Percentiles rank a stretch among this genome's conserved stretches.
These are phyloP conservation scores for Coriaria nepalensis DNA, from an alignment of 306 rosid species.

Conservation along the genomic window DNA sequence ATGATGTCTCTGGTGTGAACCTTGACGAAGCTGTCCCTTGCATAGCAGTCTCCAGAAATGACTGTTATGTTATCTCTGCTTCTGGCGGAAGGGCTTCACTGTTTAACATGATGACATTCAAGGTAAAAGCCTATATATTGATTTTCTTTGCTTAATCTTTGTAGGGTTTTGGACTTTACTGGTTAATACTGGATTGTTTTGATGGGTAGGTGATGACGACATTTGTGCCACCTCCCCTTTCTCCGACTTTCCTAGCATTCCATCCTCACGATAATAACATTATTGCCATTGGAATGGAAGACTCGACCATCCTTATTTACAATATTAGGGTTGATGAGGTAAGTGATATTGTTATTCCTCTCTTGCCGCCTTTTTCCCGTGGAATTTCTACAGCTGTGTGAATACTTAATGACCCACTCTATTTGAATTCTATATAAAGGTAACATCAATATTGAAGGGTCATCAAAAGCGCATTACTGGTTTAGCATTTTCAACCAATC, in stretches of 20 bases:
- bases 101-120: conserved; percentile 76
- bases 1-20: conserved; percentile 69
- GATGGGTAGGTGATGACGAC: conserved; percentile 72
- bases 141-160: conserved; percentile 1
- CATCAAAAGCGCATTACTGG: conserved; percentile 74
- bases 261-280: conserved; percentile 86
- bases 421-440: conserved; percentile 16
- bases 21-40: conserved; percentile 84
- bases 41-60: conserved; percentile 75
- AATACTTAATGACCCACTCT: no score
- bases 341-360: conserved; percentile 6
- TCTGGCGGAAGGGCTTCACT: conserved; percentile 76
- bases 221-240: conserved; percentile 66
- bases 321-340: conserved; percentile 79
- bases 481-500: conserved; percentile 68
- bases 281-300: conserved; percentile 90
- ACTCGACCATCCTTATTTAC: conserved; percentile 71
- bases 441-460: conserved; percentile 66
- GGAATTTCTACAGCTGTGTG: not conserved
- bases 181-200: conserved; percentile 13
- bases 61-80: conserved; percentile 76
- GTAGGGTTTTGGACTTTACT: conserved; percentile 2
- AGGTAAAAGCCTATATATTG: conserved; percentile 24
- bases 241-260: conserved; percentile 68
- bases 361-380: not conserved